Conservation (phyloP, 2,329 filamentous ascomycete species). For the Fusarium concolor region DNA sequence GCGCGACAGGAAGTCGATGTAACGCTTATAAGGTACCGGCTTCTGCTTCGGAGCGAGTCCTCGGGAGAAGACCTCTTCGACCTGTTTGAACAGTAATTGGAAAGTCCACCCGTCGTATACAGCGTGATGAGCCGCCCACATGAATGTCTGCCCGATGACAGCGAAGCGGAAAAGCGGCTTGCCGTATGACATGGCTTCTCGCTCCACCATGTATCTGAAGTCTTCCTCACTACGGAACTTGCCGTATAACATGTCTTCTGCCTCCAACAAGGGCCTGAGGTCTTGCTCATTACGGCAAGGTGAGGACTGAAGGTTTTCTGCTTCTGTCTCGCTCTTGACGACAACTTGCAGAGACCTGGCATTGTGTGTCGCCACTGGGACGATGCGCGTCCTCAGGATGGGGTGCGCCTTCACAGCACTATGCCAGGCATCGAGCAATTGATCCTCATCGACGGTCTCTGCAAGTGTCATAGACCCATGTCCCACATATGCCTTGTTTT, state of each 20-base stretch:
- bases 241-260: no score
- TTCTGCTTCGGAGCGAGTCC: constrained; percentile 6
- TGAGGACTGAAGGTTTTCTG: constrained; percentile 1
- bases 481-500: constrained; percentile 9
- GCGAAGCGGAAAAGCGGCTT: constrained; percentile 10
- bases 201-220: constrained; percentile 8
- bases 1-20: constrained; percentile 6
- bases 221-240: no score
- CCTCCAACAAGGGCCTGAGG: no score
- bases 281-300: constrained; percentile 5
- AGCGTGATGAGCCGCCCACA: constrained; percentile 9
- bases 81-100: constrained; percentile 9
- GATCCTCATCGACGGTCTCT: constrained; percentile 22
- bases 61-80: constrained; percentile 3
- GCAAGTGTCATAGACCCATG: constrained; percentile 2
- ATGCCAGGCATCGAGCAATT: constrained; percentile 49
- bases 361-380: constrained; percentile 7
- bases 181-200: constrained; percentile 10
- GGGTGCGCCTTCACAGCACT: constrained; percentile 57
- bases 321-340: constrained; percentile 56
- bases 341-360: constrained; percentile 50
- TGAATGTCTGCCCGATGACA: constrained; percentile 5
- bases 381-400: constrained; percentile 54
- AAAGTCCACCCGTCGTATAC: constrained; percentile 12
- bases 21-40: constrained; percentile 6